These are phyloP conservation scores for Ustilago trichophora DNA, from an alignment of 1,284 basidiomycete genomes.

Conservation along the genomic window DNA sequence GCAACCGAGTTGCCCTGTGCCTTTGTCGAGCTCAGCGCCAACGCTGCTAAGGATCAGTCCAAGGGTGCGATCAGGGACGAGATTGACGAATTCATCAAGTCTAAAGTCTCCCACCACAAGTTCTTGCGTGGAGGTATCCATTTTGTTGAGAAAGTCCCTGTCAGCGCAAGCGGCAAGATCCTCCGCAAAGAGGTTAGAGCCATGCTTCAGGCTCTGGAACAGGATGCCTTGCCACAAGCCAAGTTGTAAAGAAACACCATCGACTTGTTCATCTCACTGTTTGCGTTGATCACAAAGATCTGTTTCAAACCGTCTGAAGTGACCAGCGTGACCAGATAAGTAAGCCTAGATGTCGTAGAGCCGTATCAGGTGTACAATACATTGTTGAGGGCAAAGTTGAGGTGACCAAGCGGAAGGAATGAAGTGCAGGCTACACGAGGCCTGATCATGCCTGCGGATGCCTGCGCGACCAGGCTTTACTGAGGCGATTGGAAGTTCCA, in stretches of 20 bases:
- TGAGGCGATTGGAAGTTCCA: constrained; percentile 36
- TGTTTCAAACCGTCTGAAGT: too few relatives aligned
- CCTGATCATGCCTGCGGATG: too few relatives aligned
- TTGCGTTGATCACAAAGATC: too few relatives aligned
- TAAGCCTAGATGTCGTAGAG: too few relatives aligned
- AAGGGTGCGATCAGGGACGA: constrained; percentile 11
- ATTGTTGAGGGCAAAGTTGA: too few relatives aligned
- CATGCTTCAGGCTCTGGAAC: constrained; percentile 13
- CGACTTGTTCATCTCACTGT: not conserved
- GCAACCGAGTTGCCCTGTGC: constrained; percentile 45
- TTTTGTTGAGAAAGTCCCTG: constrained; percentile 38
- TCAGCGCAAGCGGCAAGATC: constrained; percentile 46
- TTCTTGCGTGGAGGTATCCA: constrained; percentile 44
- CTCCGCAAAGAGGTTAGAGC: constrained; percentile 33
- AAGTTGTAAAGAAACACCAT: constrained; percentile 12
- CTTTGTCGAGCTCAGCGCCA: constrained; percentile 37
- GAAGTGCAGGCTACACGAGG: too few relatives aligned
- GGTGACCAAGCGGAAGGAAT: too few relatives aligned
- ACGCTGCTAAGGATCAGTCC: not conserved
- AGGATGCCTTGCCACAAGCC: constrained; percentile 4
- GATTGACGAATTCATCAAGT: constrained; percentile 28
- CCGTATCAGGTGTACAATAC: too few relatives aligned
- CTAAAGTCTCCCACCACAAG: constrained; percentile 43
- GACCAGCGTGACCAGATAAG: too few relatives aligned
- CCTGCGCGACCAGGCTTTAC: not conserved